These are phyloP conservation scores for Plasmodium malariae DNA, from an alignment of 169 alveolate species.

Conservation along the genomic window DNA sequence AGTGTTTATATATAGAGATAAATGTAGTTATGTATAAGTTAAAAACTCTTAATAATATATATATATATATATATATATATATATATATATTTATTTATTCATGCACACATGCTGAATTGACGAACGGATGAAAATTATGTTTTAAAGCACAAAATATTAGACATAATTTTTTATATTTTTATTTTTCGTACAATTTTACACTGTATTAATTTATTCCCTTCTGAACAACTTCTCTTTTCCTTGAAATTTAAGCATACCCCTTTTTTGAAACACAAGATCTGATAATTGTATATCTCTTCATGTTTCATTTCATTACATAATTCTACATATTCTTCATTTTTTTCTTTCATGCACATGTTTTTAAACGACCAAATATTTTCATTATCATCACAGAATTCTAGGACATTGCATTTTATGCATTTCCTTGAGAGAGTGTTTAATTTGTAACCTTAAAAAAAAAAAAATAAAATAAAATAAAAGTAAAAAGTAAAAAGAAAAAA, in stretches of 20 bases:
- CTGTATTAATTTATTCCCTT: conserved; percentile 72
- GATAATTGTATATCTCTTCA: conserved; percentile 26
- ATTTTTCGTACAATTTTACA: conserved; percentile 63
- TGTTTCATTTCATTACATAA: conserved; percentile 17
- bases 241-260: conserved; percentile 45
- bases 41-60: too few species aligned
- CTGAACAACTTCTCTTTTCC: conserved; percentile 26
- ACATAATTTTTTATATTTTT: background rate
- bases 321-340: conserved; percentile 18
- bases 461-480: too few species aligned
- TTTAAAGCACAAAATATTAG: background rate
- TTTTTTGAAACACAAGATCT: conserved; percentile 48
- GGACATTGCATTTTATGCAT: conserved; percentile 25
- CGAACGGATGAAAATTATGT: too few species aligned
- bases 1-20: too few species aligned
- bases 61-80: too few species aligned
- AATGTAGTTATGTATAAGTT: too few species aligned
- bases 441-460: conserved; percentile 43
- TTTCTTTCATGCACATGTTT: conserved; percentile 53
- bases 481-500: too few species aligned
- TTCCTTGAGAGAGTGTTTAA: background rate
- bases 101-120: too few species aligned
- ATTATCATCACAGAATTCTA: conserved; percentile 36
- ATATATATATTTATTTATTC: too few species aligned
- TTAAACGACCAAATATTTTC: conserved; percentile 46